Conservation (phyloP, 768 basidiomycete genomes). For the Suillus cothurnatus region DNA sequence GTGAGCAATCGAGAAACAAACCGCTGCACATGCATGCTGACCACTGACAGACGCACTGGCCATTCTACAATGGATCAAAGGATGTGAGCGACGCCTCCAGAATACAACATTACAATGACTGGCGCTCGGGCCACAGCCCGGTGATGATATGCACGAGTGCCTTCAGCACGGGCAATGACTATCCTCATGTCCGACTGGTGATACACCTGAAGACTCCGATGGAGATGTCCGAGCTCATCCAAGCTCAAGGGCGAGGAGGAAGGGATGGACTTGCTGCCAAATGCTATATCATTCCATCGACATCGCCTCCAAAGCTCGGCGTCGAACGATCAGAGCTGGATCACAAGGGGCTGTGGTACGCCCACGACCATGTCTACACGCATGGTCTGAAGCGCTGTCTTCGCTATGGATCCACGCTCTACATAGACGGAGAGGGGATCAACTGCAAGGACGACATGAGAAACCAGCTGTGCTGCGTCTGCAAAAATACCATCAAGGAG, state of each 20-base stretch:
- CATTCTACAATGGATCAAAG: conserved; percentile 20
- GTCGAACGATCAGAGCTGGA: background rate
- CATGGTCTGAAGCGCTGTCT: conserved; percentile 3
- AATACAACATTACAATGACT: background rate
- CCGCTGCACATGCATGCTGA: no score
- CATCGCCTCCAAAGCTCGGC: background rate
- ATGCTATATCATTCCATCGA: background rate
- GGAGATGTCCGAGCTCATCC: conserved; percentile 17
- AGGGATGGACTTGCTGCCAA: conserved; percentile 2
- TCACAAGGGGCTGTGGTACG: background rate
- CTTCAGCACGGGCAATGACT: conserved; percentile 31
- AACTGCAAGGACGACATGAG: background rate
- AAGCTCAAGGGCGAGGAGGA: conserved; percentile 25
- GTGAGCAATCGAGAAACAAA: no score
- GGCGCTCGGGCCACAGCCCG: conserved; percentile 7
- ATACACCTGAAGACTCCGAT: conserved; percentile 26
- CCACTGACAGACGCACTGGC: no score
- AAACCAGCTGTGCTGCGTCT: background rate
- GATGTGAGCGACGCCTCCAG: conserved; percentile 5
- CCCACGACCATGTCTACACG: background rate
- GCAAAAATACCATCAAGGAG: background rate
- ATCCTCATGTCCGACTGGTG: conserved; percentile 18
- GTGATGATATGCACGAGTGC: conserved; percentile 27
- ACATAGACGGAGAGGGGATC: conserved; percentile 1
- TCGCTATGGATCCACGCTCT: conserved; percentile 5